phyloP scores from a whole-genome alignment of 2,329 filamentous ascomycete species.

The Penicillium polonicum region DNA sequence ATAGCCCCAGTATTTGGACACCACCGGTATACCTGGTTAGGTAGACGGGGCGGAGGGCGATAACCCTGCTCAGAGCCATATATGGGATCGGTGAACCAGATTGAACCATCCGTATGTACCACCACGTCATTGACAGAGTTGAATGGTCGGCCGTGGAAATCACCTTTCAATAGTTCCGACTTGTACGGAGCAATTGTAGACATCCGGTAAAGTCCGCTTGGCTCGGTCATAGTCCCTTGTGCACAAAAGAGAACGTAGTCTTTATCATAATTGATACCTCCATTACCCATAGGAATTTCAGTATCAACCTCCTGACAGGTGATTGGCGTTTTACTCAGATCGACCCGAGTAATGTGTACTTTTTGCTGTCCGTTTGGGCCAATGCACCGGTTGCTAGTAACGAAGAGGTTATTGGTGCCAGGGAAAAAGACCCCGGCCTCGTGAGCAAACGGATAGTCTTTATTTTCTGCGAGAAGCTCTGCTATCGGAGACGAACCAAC shows the following conservation, averaged over 20 bases:
- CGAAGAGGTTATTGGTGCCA: background rate
- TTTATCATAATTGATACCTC: background rate
- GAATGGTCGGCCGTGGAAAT: background rate
- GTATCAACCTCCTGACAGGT: background rate
- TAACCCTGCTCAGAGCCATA: background rate
- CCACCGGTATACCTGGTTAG: background rate
- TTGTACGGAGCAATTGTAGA: background rate
- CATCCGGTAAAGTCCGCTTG: background rate
- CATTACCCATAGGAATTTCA: background rate
- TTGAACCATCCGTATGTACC: background rate
- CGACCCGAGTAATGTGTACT: background rate
- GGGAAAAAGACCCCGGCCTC: background rate
- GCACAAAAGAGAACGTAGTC: background rate
- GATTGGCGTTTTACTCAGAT: background rate
- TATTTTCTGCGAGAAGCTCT: background rate
- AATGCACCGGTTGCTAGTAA: background rate
- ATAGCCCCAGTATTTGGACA: background rate
- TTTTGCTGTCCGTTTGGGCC: background rate
- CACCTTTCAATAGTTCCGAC: background rate
- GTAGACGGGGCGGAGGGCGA: background rate
- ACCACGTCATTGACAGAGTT: background rate
- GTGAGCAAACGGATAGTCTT: background rate
- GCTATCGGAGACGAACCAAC: background rate
- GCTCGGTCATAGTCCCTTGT: background rate
- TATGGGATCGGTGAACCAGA: background rate